phyloP scores from a whole-genome alignment of 208 protist species.

The Hexamita inflata region DNA sequence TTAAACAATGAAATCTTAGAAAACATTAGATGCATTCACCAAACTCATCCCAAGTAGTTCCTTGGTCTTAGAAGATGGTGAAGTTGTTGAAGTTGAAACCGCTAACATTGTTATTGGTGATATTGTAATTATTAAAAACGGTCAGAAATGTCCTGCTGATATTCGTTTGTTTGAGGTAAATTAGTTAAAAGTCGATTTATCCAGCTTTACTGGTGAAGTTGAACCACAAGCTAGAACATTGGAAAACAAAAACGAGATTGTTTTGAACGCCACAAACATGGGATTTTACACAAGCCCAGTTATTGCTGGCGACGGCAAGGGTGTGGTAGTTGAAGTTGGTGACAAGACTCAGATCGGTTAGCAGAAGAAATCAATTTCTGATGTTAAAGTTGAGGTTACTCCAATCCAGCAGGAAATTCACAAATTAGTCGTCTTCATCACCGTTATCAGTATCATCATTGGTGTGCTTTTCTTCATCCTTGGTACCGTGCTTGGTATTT shows the following conservation, averaged over 20 bases:
- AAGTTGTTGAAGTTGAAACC: too few relatives aligned
- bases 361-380: background rate
- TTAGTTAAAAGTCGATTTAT: too few relatives aligned
- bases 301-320: background rate
- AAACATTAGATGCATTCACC: too few relatives aligned
- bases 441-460: slow-evolving; percentile 19
- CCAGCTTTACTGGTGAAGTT: too few relatives aligned
- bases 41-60: too few relatives aligned
- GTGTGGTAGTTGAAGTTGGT: slow-evolving; percentile 25
- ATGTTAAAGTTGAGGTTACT: background rate
- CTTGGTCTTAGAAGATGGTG: too few relatives aligned
- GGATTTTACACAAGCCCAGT: background rate
- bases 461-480: slow-evolving; percentile 27
- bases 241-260: background rate
- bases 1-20: too few relatives aligned
- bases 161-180: too few relatives aligned
- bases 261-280: background rate
- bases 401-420: slow-evolving; percentile 28
- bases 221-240: background rate
- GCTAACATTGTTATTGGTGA: too few relatives aligned
- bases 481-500: background rate
- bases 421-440: slow-evolving; percentile 18
- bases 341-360: slow-evolving; percentile 30
- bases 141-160: too few relatives aligned
- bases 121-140: too few relatives aligned